These are phyloP conservation scores for Brassica carinata DNA, from an alignment of 345 rosid species.

Conservation along the genomic window DNA sequence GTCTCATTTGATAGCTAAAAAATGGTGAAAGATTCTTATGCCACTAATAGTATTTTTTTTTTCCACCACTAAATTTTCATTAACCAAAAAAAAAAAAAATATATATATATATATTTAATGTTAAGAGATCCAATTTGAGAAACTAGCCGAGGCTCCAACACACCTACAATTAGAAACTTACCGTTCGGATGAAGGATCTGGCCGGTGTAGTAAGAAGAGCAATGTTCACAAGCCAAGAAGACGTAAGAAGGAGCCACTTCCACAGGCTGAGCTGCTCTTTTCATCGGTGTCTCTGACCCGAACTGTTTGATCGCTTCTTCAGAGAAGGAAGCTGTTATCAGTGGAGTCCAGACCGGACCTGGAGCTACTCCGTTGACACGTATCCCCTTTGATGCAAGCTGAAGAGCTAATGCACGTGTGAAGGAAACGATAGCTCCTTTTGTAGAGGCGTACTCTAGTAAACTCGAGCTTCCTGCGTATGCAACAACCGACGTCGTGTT, in stretches of 20 bases:
- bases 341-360: constrained; percentile 85
- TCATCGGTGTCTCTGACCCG: constrained; percentile 65
- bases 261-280: constrained; percentile 74
- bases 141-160: neutral
- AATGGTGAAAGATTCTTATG: too few species aligned
- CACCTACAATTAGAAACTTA: constrained; percentile 11
- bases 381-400: constrained; percentile 58
- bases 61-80: too few species aligned
- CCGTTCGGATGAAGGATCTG: constrained; percentile 85
- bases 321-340: constrained; percentile 61
- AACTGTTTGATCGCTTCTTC: constrained; percentile 53
- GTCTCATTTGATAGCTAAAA: too few species aligned
- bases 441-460: constrained; percentile 70
- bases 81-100: too few species aligned
- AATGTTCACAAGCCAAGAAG: constrained; percentile 72
- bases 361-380: constrained; percentile 80
- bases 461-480: constrained; percentile 53
- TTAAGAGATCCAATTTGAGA: too few species aligned
- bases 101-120: too few species aligned
- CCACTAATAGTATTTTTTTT: too few species aligned
- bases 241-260: constrained; percentile 75
- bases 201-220: constrained; percentile 83
- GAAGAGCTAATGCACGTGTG: constrained; percentile 73
- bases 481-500: constrained; percentile 75
- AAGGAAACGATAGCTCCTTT: constrained; percentile 81